Percentiles rank a stretch among this genome's conserved stretches.
Evolutionary conservation across 2,329 filamentous ascomycete genomes (phyloP).

Genomic region (Xylaria sp.): DNA sequence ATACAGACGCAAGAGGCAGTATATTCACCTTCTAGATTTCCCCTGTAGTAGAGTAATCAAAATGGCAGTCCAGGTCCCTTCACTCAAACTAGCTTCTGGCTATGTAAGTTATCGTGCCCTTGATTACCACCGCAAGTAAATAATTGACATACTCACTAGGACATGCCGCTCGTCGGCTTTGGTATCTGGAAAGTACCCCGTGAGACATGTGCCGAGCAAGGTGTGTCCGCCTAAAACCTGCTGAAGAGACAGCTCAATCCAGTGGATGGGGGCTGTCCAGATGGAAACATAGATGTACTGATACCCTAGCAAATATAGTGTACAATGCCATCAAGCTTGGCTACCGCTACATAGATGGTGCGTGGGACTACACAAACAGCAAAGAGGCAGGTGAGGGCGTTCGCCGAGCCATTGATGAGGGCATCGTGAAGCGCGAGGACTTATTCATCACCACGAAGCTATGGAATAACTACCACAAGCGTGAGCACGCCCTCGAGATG

Average conservation of each 20-base stretch:
- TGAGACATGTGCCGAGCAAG: slow-evolving; percentile 50
- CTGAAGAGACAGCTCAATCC: not conserved
- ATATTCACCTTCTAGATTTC: not conserved
- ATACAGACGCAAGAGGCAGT: not conserved
- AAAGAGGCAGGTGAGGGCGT: slow-evolving; percentile 72
- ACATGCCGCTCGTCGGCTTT: slow-evolving; percentile 54
- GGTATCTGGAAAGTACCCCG: slow-evolving; percentile 55
- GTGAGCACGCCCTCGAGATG: slow-evolving; percentile 69
- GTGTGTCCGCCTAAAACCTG: slow-evolving; percentile 44
- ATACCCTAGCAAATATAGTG: slow-evolving; percentile 55
- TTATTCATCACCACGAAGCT: slow-evolving; percentile 75
- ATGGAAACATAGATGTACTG: slow-evolving; percentile 51
- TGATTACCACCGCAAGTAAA: not conserved
- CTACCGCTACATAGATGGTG: slow-evolving; percentile 63
- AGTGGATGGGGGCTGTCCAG: not conserved
- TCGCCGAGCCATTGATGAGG: slow-evolving; percentile 63
- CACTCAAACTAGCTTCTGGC: slow-evolving; percentile 51
- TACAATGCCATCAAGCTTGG: slow-evolving; percentile 69
- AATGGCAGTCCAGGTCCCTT: slow-evolving; percentile 45
- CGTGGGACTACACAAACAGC: slow-evolving; percentile 71
- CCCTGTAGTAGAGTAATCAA: slow-evolving; percentile 1
- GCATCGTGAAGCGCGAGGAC: slow-evolving; percentile 70
- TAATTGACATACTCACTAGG: slow-evolving; percentile 41
- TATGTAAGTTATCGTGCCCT: slow-evolving; percentile 43
- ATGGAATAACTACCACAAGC: slow-evolving; percentile 72